Base-by-base conservation (phyloP, 768 basidiomycete genomes). In the Boletus patriciae region DNA sequence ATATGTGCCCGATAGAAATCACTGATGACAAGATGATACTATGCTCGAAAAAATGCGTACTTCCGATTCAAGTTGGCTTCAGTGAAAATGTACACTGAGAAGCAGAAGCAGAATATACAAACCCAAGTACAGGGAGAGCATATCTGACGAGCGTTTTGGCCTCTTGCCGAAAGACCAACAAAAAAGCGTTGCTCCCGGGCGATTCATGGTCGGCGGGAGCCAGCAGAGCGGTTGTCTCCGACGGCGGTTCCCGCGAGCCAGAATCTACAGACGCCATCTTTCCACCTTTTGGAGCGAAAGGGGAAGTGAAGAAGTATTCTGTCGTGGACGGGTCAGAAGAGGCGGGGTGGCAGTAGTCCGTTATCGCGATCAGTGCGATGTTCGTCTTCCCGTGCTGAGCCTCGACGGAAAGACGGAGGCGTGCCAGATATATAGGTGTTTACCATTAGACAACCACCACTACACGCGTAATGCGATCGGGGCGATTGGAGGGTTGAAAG, bases 1-100 rank as follows among this genome's bases (percentile, higher is more conserved):
- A 93, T 23, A 98, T 75, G 72, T 98, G 95, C 0, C 95, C 95
- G 27, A 96, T 89, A 12, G 88, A 87, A n/a, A 98, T 74, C 40
- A 96, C 92, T 11, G 92, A 86, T 0, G 87, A 86, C 58, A 96
- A 81, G 40, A 92, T 81, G 40, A 98, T 82, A 23, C 88, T 90
- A 71, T 93, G 95, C 70, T 98, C 95, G 33, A 93, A 78, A 25
- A 92, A 55, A 62, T 90, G 88, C 2, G 90, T 87, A 9, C 91
- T 66, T n/a, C n/a, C n/a, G n/a, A n/a, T n/a, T n/a, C n/a, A n/a
- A n/a, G 33, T 49, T 27, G 16, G 9, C 1, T 23, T 63, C 27
- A 65, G 46, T 31, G 23, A 37, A 34, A 11, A 31, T 5, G 41
- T 43, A 42, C 3, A 7, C 13, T 1, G 16, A 43, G 27, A 44